Percentiles rank a stretch among this genome's conserved stretches.
These are phyloP conservation scores for Pleurotus djamor DNA, from an alignment of 768 basidiomycete genomes.

Conservation along the genomic window DNA sequence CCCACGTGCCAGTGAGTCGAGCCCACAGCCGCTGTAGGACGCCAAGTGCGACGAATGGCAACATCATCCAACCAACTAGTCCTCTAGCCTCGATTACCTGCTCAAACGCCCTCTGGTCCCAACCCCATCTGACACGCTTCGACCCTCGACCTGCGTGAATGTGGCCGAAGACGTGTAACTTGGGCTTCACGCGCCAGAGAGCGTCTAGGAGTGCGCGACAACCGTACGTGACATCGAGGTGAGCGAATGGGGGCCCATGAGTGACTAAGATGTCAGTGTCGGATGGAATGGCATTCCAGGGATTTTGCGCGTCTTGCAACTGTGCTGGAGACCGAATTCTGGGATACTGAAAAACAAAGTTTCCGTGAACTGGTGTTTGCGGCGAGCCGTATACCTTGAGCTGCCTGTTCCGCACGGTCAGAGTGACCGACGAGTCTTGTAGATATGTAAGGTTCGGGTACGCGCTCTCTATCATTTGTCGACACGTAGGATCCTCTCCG, in stretches of 20 bases:
- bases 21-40: not conserved
- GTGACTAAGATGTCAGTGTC: conserved; percentile 38
- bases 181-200: conserved; percentile 30
- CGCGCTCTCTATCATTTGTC: conserved; percentile 24
- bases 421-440: conserved; percentile 22
- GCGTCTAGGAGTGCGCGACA: conserved; percentile 28
- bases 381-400: conserved; percentile 37
- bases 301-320: conserved; percentile 5
- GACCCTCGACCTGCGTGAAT: conserved; percentile 34
- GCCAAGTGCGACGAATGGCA: not conserved
- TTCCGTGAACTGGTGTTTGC: conserved; percentile 31
- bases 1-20: not conserved
- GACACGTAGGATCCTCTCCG: conserved; percentile 19
- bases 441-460: conserved; percentile 32
- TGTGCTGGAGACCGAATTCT: conserved; percentile 7
- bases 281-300: conserved; percentile 26
- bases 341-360: conserved; percentile 34
- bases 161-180: conserved; percentile 39
- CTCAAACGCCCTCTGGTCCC: conserved; percentile 9
- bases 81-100: not conserved
- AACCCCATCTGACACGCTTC: conserved; percentile 27
- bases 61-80: not conserved
- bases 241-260: conserved; percentile 36
- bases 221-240: conserved; percentile 27
- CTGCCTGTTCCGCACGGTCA: conserved; percentile 25